Conservation (phyloP, 495 filamentous ascomycete species). For the Thozetella sp. region DNA sequence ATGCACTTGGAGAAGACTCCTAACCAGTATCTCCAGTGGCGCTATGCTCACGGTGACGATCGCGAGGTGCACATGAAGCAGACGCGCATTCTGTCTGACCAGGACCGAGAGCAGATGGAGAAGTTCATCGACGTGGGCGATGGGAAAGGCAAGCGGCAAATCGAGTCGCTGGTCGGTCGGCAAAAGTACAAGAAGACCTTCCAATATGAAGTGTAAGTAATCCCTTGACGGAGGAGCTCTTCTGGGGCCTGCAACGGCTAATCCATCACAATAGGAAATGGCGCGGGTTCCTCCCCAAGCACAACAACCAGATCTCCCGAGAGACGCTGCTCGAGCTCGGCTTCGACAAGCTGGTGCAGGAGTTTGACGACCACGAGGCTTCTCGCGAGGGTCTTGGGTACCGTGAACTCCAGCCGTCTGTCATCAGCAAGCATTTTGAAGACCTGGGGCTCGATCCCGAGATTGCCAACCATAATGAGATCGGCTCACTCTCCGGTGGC, state of each 20-base stretch:
- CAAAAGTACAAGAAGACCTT: constrained; percentile 99
- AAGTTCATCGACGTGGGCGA: constrained; percentile 82
- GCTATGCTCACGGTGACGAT: constrained; percentile 95
- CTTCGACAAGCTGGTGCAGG: constrained; percentile 91
- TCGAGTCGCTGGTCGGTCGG: constrained; percentile 90
- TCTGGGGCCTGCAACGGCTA: constrained; percentile 6
- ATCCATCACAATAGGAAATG: constrained; percentile 70
- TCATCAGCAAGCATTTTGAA: constrained; percentile 97
- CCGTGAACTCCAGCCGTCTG: constrained; percentile 85
- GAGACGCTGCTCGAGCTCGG: constrained; percentile 86
- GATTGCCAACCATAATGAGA: constrained; percentile 98
- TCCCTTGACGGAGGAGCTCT: not conserved
- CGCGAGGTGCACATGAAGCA: constrained; percentile 98
- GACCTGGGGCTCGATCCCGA: constrained; percentile 95
- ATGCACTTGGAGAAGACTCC: constrained; percentile 99
- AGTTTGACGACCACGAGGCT: constrained; percentile 98
- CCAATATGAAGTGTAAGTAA: constrained; percentile 90
- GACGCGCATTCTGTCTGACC: constrained; percentile 83
- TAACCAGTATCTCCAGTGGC: constrained; percentile 98
- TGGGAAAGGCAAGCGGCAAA: constrained; percentile 73
- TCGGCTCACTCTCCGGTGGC: constrained; percentile 95
- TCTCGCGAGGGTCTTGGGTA: constrained; percentile 97
- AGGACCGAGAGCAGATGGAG: constrained; percentile 88
- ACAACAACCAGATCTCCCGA: constrained; percentile 89
- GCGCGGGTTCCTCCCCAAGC: constrained; percentile 82